Evolutionary conservation across 306 rosid species (phyloP).

Genomic region (Cucurbita argyrosperma): DNA sequence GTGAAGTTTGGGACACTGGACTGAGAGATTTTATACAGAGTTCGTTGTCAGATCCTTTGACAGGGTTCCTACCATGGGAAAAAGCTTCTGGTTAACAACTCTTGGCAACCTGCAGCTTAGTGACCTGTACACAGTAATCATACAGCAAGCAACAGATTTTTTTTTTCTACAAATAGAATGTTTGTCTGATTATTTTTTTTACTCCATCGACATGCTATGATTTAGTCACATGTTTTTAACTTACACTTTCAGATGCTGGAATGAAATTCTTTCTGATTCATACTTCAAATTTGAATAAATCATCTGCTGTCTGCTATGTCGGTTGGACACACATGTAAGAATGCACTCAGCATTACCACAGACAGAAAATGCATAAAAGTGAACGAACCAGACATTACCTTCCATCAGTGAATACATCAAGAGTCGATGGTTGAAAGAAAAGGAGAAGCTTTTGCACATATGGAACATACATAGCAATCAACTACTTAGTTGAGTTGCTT

Average conservation of each 20-base stretch:
- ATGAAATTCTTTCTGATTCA: conserved; percentile 13
- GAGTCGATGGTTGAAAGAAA: background rate
- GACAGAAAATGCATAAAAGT: background rate
- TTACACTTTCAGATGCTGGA: conserved; percentile 38
- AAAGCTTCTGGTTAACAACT: conserved; percentile 21
- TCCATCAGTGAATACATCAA: background rate
- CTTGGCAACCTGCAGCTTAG: conserved; percentile 21
- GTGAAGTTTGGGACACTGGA: conserved; percentile 86
- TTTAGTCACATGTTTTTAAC: conserved; percentile 21
- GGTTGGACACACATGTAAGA: background rate
- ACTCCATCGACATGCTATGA: conserved; percentile 16
- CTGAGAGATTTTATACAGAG: conserved; percentile 55
- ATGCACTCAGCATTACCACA: background rate
- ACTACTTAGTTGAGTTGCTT: background rate
- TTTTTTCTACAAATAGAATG: conserved; percentile 17
- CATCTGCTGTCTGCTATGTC: background rate
- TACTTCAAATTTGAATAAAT: conserved; percentile 3
- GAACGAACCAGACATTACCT: background rate
- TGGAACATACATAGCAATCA: background rate
- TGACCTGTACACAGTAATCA: conserved; percentile 31
- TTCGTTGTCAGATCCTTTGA: conserved; percentile 45
- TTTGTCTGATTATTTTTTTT: conserved; percentile 21
- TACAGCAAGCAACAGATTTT: conserved; percentile 28
- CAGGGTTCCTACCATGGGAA: conserved; percentile 79
- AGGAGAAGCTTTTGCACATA: background rate